phyloP scores from a whole-genome alignment of 768 basidiomycete genomes.

The Naganishia kalamii region DNA sequence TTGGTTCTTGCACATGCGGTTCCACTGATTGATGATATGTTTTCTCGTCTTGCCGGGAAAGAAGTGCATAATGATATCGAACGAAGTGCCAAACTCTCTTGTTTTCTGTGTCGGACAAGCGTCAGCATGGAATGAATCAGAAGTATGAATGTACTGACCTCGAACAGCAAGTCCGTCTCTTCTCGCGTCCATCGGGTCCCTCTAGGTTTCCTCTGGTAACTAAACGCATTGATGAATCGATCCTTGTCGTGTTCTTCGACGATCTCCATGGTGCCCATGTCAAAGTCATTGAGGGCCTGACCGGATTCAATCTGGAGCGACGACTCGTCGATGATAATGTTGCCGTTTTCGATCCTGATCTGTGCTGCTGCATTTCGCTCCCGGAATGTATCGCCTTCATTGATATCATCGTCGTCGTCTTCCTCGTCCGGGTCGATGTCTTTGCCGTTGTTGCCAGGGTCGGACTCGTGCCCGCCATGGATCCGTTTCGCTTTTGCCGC shows the following conservation, averaged over 20 bases:
- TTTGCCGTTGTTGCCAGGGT: neutral
- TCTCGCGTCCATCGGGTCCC: conserved; percentile 16
- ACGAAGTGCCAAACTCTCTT: conserved; percentile 19
- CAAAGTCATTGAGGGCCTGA: conserved; percentile 12
- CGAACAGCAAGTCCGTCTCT: conserved; percentile 18
- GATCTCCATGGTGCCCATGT: conserved; percentile 7
- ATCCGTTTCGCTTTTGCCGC: too few relatives aligned
- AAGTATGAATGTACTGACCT: neutral
- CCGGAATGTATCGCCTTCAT: neutral
- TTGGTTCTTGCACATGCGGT: neutral
- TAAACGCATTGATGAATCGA: conserved; percentile 16
- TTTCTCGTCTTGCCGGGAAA: conserved; percentile 16
- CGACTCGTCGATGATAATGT: neutral
- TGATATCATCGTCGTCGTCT: conserved; percentile 1
- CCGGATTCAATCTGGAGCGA: conserved; percentile 8
- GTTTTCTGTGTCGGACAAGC: conserved; percentile 5
- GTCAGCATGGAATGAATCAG: neutral
- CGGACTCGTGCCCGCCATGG: neutral
- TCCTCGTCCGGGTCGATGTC: neutral
- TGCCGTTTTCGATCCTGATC: neutral
- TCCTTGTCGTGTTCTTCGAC: conserved; percentile 9
- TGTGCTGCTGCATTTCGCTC: neutral
- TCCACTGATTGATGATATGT: conserved; percentile 14
- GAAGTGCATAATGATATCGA: conserved; percentile 20
- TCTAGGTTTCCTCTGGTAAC: conserved; percentile 16